Conservation (phyloP, 176 grass and related monocot genomes). For the bread wheat (Triticum aestivum) region DNA sequence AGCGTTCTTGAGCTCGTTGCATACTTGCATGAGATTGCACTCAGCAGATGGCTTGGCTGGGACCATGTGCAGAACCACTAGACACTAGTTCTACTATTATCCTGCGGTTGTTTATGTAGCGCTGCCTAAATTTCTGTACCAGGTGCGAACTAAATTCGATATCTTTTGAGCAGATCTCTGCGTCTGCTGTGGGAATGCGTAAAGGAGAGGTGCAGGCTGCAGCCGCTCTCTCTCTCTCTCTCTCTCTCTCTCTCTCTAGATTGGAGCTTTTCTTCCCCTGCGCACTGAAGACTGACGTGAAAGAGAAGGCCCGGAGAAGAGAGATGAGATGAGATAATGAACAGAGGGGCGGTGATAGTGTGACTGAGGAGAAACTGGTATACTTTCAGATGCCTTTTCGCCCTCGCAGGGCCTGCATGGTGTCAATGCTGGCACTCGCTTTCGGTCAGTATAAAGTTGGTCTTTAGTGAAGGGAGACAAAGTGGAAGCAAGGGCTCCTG, state of each 20-base stretch:
- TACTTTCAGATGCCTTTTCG: slow-evolving; percentile 39
- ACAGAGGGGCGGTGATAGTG: too few species aligned
- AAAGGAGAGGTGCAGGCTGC: slow-evolving; percentile 27
- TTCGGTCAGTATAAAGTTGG: slow-evolving; percentile 32
- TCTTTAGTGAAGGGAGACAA: slow-evolving; percentile 33
- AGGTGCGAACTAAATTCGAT: background rate
- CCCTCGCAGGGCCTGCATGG: slow-evolving; percentile 2
- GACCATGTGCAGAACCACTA: background rate
- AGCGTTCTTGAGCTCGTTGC: background rate
- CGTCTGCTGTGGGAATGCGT: slow-evolving; percentile 27
- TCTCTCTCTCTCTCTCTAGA: too few species aligned
- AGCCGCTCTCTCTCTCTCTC: background rate
- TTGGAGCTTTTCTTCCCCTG: background rate
- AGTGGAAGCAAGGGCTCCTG: slow-evolving; percentile 18
- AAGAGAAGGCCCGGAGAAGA: slow-evolving; percentile 9
- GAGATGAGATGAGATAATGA: background rate
- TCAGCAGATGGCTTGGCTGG: background rate
- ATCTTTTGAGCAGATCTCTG: slow-evolving; percentile 44
- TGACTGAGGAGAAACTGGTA: background rate
- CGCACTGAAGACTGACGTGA: slow-evolving; percentile 31
- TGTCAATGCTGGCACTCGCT: slow-evolving; percentile 26
- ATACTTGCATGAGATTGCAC: background rate
- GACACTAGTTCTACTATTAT: background rate
- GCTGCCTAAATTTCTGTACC: slow-evolving; percentile 36
- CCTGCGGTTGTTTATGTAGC: background rate